These are phyloP conservation scores for Emericellopsis cladophorae DNA, from an alignment of 2,329 filamentous ascomycete species.

Conservation along the genomic window DNA sequence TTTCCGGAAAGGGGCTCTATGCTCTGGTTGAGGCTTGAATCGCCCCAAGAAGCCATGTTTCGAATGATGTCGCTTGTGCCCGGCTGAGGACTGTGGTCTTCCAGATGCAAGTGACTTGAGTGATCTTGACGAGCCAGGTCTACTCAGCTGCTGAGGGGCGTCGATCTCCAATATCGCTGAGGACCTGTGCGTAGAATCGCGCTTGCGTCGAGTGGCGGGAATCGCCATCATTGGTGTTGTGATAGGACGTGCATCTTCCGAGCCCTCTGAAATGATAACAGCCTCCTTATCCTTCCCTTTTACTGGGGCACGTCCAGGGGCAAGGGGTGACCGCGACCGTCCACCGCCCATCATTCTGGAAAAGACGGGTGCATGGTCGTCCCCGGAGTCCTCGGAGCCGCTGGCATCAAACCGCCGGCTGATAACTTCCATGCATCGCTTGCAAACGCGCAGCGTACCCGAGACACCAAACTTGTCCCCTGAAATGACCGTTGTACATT, in stretches of 20 bases:
- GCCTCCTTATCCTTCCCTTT: constrained; percentile 24
- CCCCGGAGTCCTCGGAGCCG: constrained; percentile 73
- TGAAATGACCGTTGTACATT: constrained; percentile 85
- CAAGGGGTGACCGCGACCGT: constrained; percentile 22
- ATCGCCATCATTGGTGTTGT: constrained; percentile 60
- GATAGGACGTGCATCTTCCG: constrained; percentile 38
- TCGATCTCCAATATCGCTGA: constrained; percentile 89
- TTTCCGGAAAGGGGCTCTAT: constrained; percentile 79
- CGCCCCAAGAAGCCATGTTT: constrained; percentile 73
- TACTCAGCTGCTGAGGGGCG: constrained; percentile 56
- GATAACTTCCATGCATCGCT: constrained; percentile 83
- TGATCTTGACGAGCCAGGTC: constrained; percentile 91
- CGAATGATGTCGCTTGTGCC: constrained; percentile 77
- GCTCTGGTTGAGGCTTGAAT: constrained; percentile 59
- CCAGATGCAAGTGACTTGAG: constrained; percentile 58
- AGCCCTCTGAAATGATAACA: constrained; percentile 24
- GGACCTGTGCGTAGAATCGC: constrained; percentile 63
- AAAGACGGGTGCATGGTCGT: constrained; percentile 60
- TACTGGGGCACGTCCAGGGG: constrained; percentile 17
- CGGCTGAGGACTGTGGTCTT: constrained; percentile 59
- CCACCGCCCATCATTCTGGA: constrained; percentile 42
- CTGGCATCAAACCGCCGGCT: constrained; percentile 83
- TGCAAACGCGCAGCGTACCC: constrained; percentile 79
- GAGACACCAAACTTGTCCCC: constrained; percentile 80
- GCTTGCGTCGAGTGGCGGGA: constrained; percentile 49